Base-by-base conservation (phyloP, 345 rosid species). In the Populus pruinosa region DNA sequence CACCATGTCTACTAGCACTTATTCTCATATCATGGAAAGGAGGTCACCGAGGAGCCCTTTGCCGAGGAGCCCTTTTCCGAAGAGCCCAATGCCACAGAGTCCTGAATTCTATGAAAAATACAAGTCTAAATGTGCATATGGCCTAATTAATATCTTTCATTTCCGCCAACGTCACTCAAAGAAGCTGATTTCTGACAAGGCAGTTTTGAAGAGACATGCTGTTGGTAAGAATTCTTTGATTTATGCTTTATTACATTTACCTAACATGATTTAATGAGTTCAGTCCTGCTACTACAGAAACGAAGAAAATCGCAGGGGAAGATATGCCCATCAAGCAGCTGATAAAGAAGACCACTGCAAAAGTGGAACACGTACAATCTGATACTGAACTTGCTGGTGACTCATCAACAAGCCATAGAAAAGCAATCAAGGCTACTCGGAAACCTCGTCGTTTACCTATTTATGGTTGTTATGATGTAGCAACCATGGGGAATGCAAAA, bases 71-170 rank as follows among this genome's bases (percentile, higher is more conserved):
- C 83, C 88, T 29, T 38, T 66, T 63, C 78, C 87, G 2, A 87
- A 84, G 83, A 86, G 90, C 70, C 90, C 87, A 35, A 69, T 82
- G 53, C 91, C 90, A 3, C 84, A 75, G 83, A 90, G 92, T 81
- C 94, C 93, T 72, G 78, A 82, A 59, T 35, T 83, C 66, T 86
- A 84, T 62, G 94, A 89, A 79, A 85, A 78, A 71, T 82, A 90
- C 80, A 89, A 90, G 86, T 87, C 93, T 17, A 88, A 92, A 76
- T 89, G 95, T 66, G 87, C 87, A 13, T 85, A 87, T 88, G 76
- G 89, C 75, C 78, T 91, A 49, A 83, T 88, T 62, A 84, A 78
- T 33, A 80, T 89, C 73, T 87, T 90, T 16, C 87, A 81, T 76
- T 86, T 91, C 76, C 84, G 88, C 56, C 87, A 83, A 70, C 80